These are phyloP conservation scores for Chloris gayana DNA, from an alignment of 176 grass and related monocot species.

Conservation along the genomic window DNA sequence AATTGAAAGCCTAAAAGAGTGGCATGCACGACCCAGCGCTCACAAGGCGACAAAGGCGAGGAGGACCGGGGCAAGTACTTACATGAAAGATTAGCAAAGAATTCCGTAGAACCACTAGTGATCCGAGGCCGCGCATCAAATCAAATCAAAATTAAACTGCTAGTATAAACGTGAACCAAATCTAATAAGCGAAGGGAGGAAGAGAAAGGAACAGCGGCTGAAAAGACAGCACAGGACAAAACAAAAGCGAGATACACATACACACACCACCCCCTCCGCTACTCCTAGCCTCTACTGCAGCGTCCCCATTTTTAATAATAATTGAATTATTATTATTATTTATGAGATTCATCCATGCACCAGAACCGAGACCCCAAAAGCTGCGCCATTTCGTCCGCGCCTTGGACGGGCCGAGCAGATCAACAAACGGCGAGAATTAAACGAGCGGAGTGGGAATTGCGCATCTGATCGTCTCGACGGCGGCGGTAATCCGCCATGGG, in stretches of 20 bases:
- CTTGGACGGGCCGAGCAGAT: neutral
- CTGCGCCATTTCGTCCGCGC: neutral
- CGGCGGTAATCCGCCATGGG: neutral
- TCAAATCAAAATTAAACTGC: no score
- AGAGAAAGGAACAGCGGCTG: neutral
- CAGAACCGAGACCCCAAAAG: neutral
- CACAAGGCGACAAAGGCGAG: slow-evolving; percentile 37
- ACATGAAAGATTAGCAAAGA: slow-evolving; percentile 16
- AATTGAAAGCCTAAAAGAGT: neutral
- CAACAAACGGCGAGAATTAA: neutral
- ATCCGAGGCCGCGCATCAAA: neutral
- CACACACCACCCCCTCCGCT: neutral
- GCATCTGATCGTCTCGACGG: neutral
- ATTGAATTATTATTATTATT: neutral
- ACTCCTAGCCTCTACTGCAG: slow-evolving; percentile 10
- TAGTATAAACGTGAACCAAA: slow-evolving; percentile 28
- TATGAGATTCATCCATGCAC: slow-evolving; percentile 1
- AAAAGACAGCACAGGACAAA: slow-evolving; percentile 66
- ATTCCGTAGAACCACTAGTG: neutral
- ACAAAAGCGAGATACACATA: slow-evolving; percentile 44
- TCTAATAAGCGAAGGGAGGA: no score
- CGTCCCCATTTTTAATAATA: neutral
- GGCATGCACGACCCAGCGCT: slow-evolving; percentile 17
- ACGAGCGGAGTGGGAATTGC: neutral
- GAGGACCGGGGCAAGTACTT: slow-evolving; percentile 31